Evolutionary conservation across 2,329 filamentous ascomycete species (phyloP), one percentile per base, ranked within the genome.

Genomic region (Colletotrichum camelliae): DNA sequence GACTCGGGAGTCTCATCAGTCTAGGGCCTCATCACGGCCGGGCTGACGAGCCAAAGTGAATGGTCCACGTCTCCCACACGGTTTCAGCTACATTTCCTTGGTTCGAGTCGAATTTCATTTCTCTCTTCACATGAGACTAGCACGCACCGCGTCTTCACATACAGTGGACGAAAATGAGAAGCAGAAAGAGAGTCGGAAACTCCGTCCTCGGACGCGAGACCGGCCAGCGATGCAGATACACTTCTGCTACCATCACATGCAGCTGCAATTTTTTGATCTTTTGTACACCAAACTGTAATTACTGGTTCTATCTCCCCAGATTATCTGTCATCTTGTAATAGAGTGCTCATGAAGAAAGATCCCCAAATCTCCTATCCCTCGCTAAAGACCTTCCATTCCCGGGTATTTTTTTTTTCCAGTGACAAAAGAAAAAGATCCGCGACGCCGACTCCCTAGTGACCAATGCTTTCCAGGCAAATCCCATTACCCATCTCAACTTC

Each of bases 351-450:
- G 71, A 61, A 65, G 48, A 37, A 48, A 75, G 35, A 5, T 52
- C 31, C 21, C 55, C 35, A 75, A 75, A 68, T 68, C 21, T 24
- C 70, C 65, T 60, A 18, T 57, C 31, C 62, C 57, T 64, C 57
- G 62, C 58, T 29, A 21, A 52, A 75, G 27, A 65, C 64, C 70
- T 43, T 73, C 27, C 64, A 70, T 15, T 58, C 43, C n/a, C 57
- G 73, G 73, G 73, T 75, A 75, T 75, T 73, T 73, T 74, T n/a
- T 33, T 55, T 48, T 27, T 65, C 29, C 29, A 48, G 29, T 65
- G 48, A 61, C 33, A 62, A 62, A 61, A 48, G 18, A 58, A 73
- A 73, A 65, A 64, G 27, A 67, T 64, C 57, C 43, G 24, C 64
- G 18, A 73, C 73, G 73, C 73, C 73, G 7, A 70, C 37, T 57